phyloP scores from a whole-genome alignment of 306 rosid genomes.

The Sicyos edulis region DNA sequence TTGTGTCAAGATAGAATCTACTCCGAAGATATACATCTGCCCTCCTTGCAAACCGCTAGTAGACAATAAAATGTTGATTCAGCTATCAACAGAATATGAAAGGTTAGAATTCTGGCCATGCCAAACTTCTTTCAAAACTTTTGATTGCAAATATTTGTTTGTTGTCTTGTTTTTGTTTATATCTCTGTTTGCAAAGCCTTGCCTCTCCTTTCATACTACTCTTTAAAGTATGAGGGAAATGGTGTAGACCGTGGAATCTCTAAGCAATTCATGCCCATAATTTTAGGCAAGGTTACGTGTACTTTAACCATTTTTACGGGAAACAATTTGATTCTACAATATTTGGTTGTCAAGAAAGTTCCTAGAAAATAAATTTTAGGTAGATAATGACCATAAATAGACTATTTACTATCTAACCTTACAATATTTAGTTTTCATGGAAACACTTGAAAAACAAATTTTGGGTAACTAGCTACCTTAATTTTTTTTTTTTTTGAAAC shows the following conservation, averaged over 20 bases:
- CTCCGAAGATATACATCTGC: conserved; percentile 63
- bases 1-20: conserved; percentile 55
- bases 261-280: background rate
- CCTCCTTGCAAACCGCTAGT: conserved; percentile 70
- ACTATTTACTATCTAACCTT: too few relatives aligned
- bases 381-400: too few relatives aligned
- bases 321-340: too few relatives aligned
- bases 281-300: too few relatives aligned
- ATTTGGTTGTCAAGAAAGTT: too few relatives aligned
- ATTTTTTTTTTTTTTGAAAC: too few relatives aligned
- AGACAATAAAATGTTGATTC: conserved; percentile 27
- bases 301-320: too few relatives aligned
- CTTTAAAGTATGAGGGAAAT: background rate
- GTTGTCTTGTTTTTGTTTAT: background rate
- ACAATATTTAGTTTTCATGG: too few relatives aligned
- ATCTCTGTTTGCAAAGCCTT: background rate
- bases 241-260: background rate
- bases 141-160: background rate
- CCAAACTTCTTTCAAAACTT: background rate
- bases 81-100: conserved; percentile 34
- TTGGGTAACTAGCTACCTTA: too few relatives aligned
- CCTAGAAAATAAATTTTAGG: too few relatives aligned
- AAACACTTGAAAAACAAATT: too few relatives aligned
- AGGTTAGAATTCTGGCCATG: conserved; percentile 39
- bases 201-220: background rate